These are phyloP conservation scores for Phaeophleospora eucalypticola DNA, from an alignment of 2,329 filamentous ascomycete genomes.

Conservation along the genomic window DNA sequence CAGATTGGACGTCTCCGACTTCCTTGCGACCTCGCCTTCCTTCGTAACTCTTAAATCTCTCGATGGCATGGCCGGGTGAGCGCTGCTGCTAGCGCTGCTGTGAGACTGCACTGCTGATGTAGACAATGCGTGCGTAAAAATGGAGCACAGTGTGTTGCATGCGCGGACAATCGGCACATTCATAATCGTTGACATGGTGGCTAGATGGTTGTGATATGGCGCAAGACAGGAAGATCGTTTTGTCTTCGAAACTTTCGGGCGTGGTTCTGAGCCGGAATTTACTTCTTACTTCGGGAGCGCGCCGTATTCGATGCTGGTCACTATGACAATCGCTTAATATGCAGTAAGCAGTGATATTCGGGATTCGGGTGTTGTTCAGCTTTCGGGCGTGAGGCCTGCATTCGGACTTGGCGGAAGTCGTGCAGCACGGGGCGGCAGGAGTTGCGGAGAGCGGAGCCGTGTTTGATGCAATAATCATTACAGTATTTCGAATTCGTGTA, in stretches of 20 bases:
- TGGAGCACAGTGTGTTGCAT: not conserved
- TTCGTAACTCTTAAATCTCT: not conserved
- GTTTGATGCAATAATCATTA: too few species aligned
- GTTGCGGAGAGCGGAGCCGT: too few species aligned
- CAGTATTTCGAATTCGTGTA: too few species aligned
- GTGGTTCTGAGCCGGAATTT: too few species aligned
- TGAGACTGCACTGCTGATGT: not conserved
- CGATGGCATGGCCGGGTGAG: not conserved
- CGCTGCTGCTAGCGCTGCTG: not conserved
- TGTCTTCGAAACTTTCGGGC: too few species aligned
- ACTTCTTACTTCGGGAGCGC: too few species aligned
- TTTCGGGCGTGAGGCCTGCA: not conserved
- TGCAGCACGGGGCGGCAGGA: too few species aligned
- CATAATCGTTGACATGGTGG: not conserved
- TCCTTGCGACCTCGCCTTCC: not conserved
- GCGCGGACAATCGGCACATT: not conserved
- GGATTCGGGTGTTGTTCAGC: not conserved
- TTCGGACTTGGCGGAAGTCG: not conserved
- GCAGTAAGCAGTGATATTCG: not conserved
- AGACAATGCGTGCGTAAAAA: too few species aligned
- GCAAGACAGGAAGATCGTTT: too few species aligned
- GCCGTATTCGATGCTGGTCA: too few species aligned
- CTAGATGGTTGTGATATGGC: too few species aligned
- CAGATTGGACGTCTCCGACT: not conserved
- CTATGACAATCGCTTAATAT: too few species aligned